A percentile compares a stretch with the other conserved stretches of the same genome.
Conservation (phyloP, 345 rosid genomes). For the Boechera retrofracta region DNA sequence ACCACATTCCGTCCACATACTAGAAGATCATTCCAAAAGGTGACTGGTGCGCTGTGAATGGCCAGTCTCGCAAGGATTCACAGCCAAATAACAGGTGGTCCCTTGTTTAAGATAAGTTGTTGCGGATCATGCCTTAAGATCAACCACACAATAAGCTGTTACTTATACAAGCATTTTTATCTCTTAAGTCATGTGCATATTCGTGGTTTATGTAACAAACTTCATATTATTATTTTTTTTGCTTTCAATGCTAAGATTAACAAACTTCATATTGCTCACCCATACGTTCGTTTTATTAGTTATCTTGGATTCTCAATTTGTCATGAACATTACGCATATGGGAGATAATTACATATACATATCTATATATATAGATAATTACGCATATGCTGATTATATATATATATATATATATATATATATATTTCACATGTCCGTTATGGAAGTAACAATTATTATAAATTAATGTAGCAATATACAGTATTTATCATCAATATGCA, state of each 20-base stretch:
- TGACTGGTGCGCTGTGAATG: background rate
- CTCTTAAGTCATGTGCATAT: background rate
- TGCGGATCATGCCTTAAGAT: background rate
- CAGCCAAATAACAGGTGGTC: background rate
- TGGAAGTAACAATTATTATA: too few species aligned
- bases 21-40: background rate
- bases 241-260: background rate
- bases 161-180: background rate
- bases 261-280: background rate
- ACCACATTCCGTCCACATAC: background rate
- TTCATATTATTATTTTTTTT: background rate
- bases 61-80: background rate
- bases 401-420: too few species aligned
- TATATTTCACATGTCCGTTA: too few species aligned
- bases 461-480: too few species aligned
- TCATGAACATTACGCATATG: background rate
- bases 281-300: background rate
- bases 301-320: constrained; percentile 15
- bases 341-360: background rate
- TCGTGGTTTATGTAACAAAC: constrained; percentile 5
- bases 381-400: too few species aligned
- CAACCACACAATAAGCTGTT: constrained; percentile 21
- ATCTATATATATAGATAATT: too few species aligned
- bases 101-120: background rate
- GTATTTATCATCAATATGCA: too few species aligned